phyloP scores from a whole-genome alignment of 1,284 basidiomycete species.

The Paramarasmius palmivorus region DNA sequence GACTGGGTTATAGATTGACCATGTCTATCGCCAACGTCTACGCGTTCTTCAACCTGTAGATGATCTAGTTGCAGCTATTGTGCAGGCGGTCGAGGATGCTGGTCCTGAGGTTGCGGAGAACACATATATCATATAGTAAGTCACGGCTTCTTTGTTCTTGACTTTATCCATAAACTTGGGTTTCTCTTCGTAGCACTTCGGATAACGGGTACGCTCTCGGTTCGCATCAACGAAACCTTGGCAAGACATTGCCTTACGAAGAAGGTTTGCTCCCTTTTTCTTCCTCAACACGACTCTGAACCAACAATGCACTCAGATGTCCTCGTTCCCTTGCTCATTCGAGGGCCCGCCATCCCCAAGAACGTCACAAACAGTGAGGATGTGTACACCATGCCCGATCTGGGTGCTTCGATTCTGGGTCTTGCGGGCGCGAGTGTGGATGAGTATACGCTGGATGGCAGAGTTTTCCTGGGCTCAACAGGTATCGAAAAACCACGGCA shows the following conservation, averaged over 20 bases:
- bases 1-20: background rate
- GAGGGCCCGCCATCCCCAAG: background rate
- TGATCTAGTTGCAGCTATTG: background rate
- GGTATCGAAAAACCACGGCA: background rate
- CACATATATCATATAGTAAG: conserved; percentile 9
- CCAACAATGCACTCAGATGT: background rate
- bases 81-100: conserved; percentile 5
- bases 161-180: too few relatives aligned
- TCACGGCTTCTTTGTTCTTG: background rate
- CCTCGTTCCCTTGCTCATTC: conserved; percentile 4
- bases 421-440: background rate
- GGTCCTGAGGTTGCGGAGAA: background rate
- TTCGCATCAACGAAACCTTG: conserved; percentile 2
- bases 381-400: conserved; percentile 1
- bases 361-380: background rate
- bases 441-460: background rate
- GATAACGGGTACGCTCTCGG: conserved; percentile 10
- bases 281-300: background rate
- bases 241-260: conserved; percentile 6
- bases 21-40: conserved; percentile 5
- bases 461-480: background rate
- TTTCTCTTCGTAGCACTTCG: background rate
- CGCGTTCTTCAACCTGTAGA: conserved; percentile 4
- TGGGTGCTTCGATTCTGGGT: conserved; percentile 2
- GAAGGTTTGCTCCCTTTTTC: background rate